Conservation (phyloP, 2,329 filamentous ascomycete genomes). For the Cladosporium sphaerospermum region DNA sequence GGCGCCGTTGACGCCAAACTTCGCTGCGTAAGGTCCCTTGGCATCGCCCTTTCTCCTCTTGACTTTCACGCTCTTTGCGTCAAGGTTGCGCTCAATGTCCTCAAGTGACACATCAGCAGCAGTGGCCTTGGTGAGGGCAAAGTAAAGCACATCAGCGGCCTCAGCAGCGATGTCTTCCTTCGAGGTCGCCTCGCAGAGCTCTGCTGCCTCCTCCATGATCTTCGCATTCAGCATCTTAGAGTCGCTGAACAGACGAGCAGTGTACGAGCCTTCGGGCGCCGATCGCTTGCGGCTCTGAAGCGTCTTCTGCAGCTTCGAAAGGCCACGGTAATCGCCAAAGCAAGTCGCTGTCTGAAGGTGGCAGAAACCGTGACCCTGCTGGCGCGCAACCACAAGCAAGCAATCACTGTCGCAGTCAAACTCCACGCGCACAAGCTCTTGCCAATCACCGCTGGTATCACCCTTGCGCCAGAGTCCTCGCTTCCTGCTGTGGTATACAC, state of each 20-base stretch:
- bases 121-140: conserved; percentile 84
- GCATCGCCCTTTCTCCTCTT: conserved; percentile 90
- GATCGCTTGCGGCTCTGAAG: conserved; percentile 73
- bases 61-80: conserved; percentile 91
- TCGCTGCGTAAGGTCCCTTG: conserved; percentile 85
- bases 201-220: conserved; percentile 97
- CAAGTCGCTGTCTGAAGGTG: conserved; percentile 88
- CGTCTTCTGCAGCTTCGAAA: conserved; percentile 81
- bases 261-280: conserved; percentile 87
- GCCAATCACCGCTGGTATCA: conserved; percentile 85
- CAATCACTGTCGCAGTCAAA: conserved; percentile 94
- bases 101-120: conserved; percentile 76
- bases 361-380: conserved; percentile 85
- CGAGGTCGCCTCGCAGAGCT: conserved; percentile 79
- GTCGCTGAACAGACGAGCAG: conserved; percentile 85
- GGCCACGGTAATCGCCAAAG: conserved; percentile 77
- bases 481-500: conserved; percentile 95
- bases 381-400: conserved; percentile 79
- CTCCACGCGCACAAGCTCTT: conserved; percentile 77
- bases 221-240: conserved; percentile 85
- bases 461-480: conserved; percentile 96
- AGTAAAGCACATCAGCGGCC: conserved; percentile 92
- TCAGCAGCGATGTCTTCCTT: conserved; percentile 86
- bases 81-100: conserved; percentile 86
- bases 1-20: conserved; percentile 57